Base-by-base conservation (phyloP, 768 basidiomycete species). In the Serendipita sp. region DNA sequence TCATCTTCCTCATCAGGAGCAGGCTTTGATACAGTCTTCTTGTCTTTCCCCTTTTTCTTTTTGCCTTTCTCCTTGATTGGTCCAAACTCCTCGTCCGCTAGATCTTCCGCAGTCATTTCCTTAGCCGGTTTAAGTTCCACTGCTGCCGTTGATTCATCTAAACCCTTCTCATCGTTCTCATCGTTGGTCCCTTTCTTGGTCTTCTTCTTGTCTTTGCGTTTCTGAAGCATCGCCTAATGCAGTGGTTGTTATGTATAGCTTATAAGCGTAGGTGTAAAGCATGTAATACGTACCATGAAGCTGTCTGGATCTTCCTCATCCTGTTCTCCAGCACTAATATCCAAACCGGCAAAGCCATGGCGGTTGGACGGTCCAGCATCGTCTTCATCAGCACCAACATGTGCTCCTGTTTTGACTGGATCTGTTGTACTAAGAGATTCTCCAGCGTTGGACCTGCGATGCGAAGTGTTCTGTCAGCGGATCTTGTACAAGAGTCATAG, bases 51-150 rank as follows among this genome's bases (percentile, higher is more conserved):
- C 73, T 84, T 85, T 69, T 75, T 75, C 35, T 70, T 65, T 37
- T 67, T 66, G 37, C 65, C 68, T 47, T 70, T 67, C 30, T 78
- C 79, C 70, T 83, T 82, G 44, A 80, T 79, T n/a, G 80, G 79
- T 8, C 81, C 85, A 80, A 83, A 86, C 72, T 89, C 87, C 67
- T 84, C 85, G 70, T 88, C 85, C 24, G 85, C 84, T 67, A 85
- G 76, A 69, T 86, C 86, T 48, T 88, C 86, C n/a, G 86, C 83
- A 18, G 82, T 82, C 60, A 81, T 78, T 65, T 83, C 78, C 16
- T 80, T 72, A 8, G 81, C 75, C 45, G 70, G 72, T 70, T 81
- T 80, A 5, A 69, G 51, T 3, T 70, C 53, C 53, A 32, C 53
- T 11, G 53, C 53, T 11, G 13, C 13, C 13, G 24, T 24, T 24